phyloP scores from a whole-genome alignment of 805 yeast species.

The Nakazawaea holstii region DNA sequence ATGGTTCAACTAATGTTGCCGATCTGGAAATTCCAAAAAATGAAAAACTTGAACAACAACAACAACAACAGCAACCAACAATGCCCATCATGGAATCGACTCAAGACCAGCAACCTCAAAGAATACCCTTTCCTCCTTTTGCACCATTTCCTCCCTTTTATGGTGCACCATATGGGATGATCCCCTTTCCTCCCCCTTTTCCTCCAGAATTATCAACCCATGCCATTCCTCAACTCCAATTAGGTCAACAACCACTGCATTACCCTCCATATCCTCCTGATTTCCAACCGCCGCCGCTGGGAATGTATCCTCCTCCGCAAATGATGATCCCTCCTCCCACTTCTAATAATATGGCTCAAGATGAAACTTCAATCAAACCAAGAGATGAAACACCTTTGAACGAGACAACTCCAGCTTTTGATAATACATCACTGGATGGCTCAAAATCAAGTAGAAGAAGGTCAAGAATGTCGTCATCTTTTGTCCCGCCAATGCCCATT shows the following conservation, averaged over 20 bases:
- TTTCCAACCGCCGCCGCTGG: not conserved
- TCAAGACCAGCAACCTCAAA: not conserved
- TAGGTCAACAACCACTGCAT: not conserved
- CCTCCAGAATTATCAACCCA: not conserved
- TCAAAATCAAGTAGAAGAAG: not conserved
- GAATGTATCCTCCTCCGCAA: not conserved
- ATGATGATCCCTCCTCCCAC: not conserved
- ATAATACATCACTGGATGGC: not conserved
- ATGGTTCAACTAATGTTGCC: too few species aligned
- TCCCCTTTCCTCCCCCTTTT: conserved; percentile 2
- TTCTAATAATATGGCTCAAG: not conserved
- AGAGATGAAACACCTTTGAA: not conserved
- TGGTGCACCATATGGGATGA: not conserved
- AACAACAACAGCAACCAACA: not conserved
- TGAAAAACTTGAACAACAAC: not conserved
- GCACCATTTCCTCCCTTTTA: not conserved
- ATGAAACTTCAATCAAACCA: not conserved
- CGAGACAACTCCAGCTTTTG: not conserved
- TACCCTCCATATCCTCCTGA: not conserved
- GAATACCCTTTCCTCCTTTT: not conserved
- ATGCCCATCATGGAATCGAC: not conserved
- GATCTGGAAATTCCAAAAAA: not conserved
- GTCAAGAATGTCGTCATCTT: not conserved
- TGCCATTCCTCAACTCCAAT: not conserved
- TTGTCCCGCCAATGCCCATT: conserved; percentile 2